These are phyloP conservation scores for Saccharomyces eubayanus DNA, from an alignment of 805 yeast genomes.

Conservation along the genomic window DNA sequence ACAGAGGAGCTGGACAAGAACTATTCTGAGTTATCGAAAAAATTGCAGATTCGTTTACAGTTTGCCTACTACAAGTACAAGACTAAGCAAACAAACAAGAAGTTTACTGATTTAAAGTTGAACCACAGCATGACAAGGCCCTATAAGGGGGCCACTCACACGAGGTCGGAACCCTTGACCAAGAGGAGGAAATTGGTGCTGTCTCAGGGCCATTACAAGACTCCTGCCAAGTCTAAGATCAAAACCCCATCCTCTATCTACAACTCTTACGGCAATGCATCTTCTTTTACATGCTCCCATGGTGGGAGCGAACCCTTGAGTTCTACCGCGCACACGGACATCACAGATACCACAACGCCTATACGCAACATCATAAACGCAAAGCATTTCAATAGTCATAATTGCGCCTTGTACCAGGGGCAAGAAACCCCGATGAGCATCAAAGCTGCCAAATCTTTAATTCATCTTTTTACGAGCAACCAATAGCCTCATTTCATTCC, in stretches of 20 bases:
- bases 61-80: constrained; percentile 45
- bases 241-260: neutral
- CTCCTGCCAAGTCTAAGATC: constrained; percentile 14
- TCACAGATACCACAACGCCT: constrained; percentile 6
- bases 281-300: constrained; percentile 2
- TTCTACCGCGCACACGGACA: constrained; percentile 1
- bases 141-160: neutral
- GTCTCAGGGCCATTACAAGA: constrained; percentile 23
- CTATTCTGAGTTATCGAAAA: constrained; percentile 19
- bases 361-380: constrained; percentile 3
- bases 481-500: constrained; percentile 1
- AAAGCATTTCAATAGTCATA: neutral
- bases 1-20: constrained; percentile 1
- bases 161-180: neutral
- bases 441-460: constrained; percentile 30
- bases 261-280: constrained; percentile 2
- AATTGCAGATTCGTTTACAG: constrained; percentile 40
- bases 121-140: neutral
- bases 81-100: constrained; percentile 37
- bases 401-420: neutral
- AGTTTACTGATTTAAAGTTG: constrained; percentile 16
- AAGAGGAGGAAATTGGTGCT: constrained; percentile 22
- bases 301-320: neutral
- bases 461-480: constrained; percentile 26
- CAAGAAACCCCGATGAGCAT: constrained; percentile 30